Evolutionary conservation across 2,329 filamentous ascomycete species (phyloP), one percentile per base, ranked within the genome.

Genomic region (Paramyrothecium roridum): DNA sequence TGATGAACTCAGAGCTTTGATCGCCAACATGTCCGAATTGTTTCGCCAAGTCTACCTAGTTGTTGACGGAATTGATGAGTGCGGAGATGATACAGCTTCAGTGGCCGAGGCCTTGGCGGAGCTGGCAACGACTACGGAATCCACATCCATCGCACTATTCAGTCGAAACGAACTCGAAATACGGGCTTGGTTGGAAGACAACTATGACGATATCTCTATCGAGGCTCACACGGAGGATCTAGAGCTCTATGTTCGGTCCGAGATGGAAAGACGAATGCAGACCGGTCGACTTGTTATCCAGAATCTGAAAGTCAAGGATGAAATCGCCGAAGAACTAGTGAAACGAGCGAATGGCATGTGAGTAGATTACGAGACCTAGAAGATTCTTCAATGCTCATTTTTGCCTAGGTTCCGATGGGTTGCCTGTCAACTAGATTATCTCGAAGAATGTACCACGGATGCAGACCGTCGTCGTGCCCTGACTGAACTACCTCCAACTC

Each of bases 371-470:
- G 1, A 0, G 33, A 16, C 33, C 33, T 37, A 8, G 20, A 1
- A 1, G n/a, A n/a, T 7, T 4, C 12, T 37, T 37, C 33, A 10
- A 37, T 37, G 16, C 33, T 53, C 3, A 53, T 8, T 10, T n/a
- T 0, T 0, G 2, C 6, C 0, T 0, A 63, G 61, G 61, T 63
- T 63, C 8, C 57, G 59, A 3, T 63, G 61, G 61, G 61, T 62
- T 17, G 55, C 53, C 2, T 63, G 61, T 2, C 61, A 63, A 13
- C 6, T 63, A 0, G 59, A 63, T 48, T 56, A 63, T 12, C 54
- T 63, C 3, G 54, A 58, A 1, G 45, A 61, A 6, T 55, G 49
- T 22, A 46, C 47, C 1, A 48, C 49, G 0, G 59, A 63, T 3
- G 21, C 33, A 7, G 62, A 55, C 1, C 58, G 62, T 0, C 55